Evolutionary conservation across 768 basidiomycete species (phyloP), one percentile per base, ranked within the genome.

Genomic region (Pleurotus sapidus): DNA sequence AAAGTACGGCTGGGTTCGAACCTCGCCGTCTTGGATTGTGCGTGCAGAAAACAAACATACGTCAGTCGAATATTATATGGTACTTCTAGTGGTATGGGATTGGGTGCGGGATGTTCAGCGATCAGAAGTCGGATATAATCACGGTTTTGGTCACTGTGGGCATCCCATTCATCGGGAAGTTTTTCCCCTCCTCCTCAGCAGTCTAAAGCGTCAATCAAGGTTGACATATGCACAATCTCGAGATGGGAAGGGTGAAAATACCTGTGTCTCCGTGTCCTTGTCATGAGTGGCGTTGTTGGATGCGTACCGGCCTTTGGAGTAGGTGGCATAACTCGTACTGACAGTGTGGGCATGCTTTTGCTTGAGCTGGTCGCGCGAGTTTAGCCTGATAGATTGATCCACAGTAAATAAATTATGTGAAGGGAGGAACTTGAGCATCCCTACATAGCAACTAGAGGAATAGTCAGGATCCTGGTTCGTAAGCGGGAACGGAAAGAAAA

Each of bases 381-480:
- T 67, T 30, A 68, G 57, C 63, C 67, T 69, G 49, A 39, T n/a
- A 11, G 15, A 7, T 1, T 40, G 15, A n/a, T 5, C 4, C 18
- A n/a, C 12, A 20, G 18, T 18, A 23, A 15, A 18, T 27, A 18
- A 49, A 37, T 12, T 20, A 17, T 40, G 17, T 38, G 48, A 18
- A 14, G 46, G 15, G 23, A n/a, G 12, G 40, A 40, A 40, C 24
- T 42, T 14, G n/a, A 4, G 18, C 38, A 7, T 38, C 17, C 67
- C 63, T 55, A 73, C 70, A 73, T 73, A n/a, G 71, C 72, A 58
- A 72, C 72, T 73, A 53, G n/a, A 37, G 12, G 48, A 17, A 20
- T n/a, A 25, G 18, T 5, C 11, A 15, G 14, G 45, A 49, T 25
- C 42, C 18, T 27, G 49, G 30, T 47, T 49, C 15, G 55, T 39